Evolutionary conservation across 2,329 filamentous ascomycete genomes (phyloP).

Genomic region (Periglandula ipomoeae): DNA sequence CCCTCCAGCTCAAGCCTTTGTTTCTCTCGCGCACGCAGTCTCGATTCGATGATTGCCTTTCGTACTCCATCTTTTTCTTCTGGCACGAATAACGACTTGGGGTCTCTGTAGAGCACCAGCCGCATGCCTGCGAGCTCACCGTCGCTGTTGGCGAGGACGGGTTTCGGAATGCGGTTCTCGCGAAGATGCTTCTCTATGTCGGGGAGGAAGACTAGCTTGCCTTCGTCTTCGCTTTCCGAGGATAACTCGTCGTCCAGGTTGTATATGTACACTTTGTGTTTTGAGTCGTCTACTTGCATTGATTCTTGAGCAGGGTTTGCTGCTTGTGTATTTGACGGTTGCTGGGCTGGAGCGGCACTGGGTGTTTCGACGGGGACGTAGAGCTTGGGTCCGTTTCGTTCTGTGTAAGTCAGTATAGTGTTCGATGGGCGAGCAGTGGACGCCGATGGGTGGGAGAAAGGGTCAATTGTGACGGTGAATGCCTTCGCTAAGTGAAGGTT

Average conservation of each 20-base stretch:
- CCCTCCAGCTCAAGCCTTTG: conserved; percentile 34
- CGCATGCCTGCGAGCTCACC: conserved; percentile 53
- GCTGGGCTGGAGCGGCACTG: conserved; percentile 11
- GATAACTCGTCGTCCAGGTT: conserved; percentile 82
- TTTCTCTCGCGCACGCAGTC: conserved; percentile 55
- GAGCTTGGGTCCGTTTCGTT: conserved; percentile 53
- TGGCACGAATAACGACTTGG: conserved; percentile 65
- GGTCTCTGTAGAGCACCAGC: conserved; percentile 78
- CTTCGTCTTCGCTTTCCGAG: conserved; percentile 33
- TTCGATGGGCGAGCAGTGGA: not conserved
- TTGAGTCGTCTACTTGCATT: conserved; percentile 83
- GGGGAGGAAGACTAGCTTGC: conserved; percentile 67
- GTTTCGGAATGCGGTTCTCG: conserved; percentile 58
- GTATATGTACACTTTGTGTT: conserved; percentile 83
- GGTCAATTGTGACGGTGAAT: too few relatives aligned
- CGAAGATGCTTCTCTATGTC: conserved; percentile 77
- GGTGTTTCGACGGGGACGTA: conserved; percentile 55
- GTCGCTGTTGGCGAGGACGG: conserved; percentile 50
- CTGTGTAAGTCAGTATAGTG: conserved; percentile 25
- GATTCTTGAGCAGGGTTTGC: conserved; percentile 36
- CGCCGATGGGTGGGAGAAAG: too few relatives aligned
- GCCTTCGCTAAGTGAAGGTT: too few relatives aligned
- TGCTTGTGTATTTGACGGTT: conserved; percentile 1
- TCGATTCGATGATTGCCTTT: conserved; percentile 73
- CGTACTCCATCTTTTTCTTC: conserved; percentile 68